phyloP scores from a whole-genome alignment of 768 basidiomycete species.

The Kwoniella sp. region DNA sequence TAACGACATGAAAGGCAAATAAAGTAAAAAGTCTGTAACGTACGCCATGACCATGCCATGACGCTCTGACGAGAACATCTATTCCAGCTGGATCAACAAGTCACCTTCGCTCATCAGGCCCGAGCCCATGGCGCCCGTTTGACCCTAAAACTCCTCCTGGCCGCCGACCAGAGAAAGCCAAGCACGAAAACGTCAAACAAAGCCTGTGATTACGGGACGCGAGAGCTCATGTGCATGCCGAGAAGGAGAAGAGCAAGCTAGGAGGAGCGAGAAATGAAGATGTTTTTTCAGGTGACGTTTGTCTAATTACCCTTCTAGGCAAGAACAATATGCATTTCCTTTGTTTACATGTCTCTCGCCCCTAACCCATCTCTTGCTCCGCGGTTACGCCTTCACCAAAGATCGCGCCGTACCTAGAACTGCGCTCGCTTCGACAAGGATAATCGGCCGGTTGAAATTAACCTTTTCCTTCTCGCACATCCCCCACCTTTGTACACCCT shows the following conservation, averaged over 20 bases:
- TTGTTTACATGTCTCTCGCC: neutral
- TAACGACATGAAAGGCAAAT: too few relatives aligned
- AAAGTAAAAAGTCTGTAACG: too few relatives aligned
- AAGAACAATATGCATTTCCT: neutral
- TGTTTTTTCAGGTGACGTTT: neutral
- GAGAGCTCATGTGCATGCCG: neutral
- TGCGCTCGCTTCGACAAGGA: too few relatives aligned
- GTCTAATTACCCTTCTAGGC: neutral
- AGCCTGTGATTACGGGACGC: neutral
- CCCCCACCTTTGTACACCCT: too few relatives aligned
- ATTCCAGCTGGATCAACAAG: neutral
- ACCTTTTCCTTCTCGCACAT: too few relatives aligned
- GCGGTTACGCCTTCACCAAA: too few relatives aligned
- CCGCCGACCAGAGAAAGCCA: neutral
- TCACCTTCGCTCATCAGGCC: neutral
- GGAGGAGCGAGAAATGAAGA: too few relatives aligned
- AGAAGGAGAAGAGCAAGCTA: neutral
- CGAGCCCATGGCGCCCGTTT: neutral
- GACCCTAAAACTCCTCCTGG: neutral
- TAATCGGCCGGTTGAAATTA: too few relatives aligned
- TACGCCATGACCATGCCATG: neutral
- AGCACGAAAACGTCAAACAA: neutral
- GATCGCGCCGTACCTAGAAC: too few relatives aligned
- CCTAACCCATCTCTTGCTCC: too few relatives aligned
- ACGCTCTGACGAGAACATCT: neutral